Percentiles rank a stretch among this genome's conserved stretches.
Evolutionary conservation across 352 stramenopile genomes (phyloP).

Genomic region (Globisporangium spiculum): DNA sequence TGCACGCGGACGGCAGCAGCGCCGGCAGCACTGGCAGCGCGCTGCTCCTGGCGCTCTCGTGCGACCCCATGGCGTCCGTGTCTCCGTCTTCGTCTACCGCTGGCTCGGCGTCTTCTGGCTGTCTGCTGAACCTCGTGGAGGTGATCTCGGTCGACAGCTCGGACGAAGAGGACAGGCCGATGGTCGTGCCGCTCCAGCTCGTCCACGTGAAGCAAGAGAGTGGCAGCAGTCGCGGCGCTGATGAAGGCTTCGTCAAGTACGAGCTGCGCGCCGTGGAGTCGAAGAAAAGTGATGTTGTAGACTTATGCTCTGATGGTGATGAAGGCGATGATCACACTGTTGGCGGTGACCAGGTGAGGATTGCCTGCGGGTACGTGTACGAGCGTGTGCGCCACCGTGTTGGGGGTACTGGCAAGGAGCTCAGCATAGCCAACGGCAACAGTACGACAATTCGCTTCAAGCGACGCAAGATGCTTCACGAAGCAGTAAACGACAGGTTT

Average conservation of each 20-base stretch:
- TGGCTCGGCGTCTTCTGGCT: background rate
- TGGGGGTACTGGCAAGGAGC: background rate
- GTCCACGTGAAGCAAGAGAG: background rate
- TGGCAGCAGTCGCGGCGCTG: background rate
- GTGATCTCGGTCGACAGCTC: conserved; percentile 16
- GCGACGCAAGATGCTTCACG: conserved; percentile 1
- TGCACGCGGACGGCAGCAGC: conserved; percentile 1
- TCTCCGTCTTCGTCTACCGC: background rate
- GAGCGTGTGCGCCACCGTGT: background rate
- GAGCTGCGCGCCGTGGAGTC: background rate
- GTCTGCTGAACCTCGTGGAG: conserved; percentile 8
- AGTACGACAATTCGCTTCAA: conserved; percentile 8
- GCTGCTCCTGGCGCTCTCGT: background rate
- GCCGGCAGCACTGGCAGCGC: background rate
- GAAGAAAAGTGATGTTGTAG: background rate
- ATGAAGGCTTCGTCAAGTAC: background rate
- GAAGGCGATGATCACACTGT: background rate
- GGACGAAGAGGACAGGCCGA: background rate
- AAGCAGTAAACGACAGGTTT: background rate
- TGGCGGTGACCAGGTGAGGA: background rate
- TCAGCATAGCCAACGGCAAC: background rate
- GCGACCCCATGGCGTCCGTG: background rate
- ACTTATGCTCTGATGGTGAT: background rate
- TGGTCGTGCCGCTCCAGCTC: conserved; percentile 5
- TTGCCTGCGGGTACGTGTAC: background rate